A percentile compares a stretch with the other conserved stretches of the same genome.
Evolutionary conservation across 805 yeast species (phyloP).

Genomic region (Hanseniaspora vineae): DNA sequence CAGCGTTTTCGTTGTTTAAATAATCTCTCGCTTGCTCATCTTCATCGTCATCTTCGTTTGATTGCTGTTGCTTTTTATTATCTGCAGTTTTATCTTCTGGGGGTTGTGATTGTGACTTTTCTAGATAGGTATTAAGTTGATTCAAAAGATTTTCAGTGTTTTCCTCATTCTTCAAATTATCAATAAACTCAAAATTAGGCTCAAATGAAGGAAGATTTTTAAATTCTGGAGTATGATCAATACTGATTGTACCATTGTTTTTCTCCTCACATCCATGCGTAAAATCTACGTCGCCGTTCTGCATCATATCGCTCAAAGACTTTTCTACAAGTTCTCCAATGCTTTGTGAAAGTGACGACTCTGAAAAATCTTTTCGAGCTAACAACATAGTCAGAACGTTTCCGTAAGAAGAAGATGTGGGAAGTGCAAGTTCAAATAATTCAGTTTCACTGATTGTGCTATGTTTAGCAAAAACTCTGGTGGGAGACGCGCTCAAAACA

Average conservation of each 20-base stretch:
- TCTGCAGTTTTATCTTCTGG: background rate
- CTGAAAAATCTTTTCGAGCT: background rate
- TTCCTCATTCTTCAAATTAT: conserved; percentile 1
- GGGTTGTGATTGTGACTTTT: background rate
- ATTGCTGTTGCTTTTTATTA: conserved; percentile 6
- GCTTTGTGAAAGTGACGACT: background rate
- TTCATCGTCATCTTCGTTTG: conserved; percentile 14
- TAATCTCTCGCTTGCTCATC: conserved; percentile 16
- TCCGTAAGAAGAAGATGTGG: background rate
- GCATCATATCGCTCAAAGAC: background rate
- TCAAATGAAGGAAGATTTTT: background rate
- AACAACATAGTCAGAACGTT: background rate
- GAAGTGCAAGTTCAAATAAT: background rate
- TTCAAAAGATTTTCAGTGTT: background rate
- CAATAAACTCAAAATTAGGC: conserved; percentile 6
- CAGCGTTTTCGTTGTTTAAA: conserved; percentile 25
- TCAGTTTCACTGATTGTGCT: background rate
- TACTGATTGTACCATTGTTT: background rate
- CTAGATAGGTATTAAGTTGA: background rate
- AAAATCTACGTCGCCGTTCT: background rate
- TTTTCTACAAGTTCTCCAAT: background rate
- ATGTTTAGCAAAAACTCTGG: too few relatives aligned
- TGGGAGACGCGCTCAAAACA: background rate
- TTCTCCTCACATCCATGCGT: background rate
- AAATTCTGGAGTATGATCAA: background rate